Evolutionary conservation across 768 basidiomycete genomes (phyloP), one percentile per base, ranked within the genome.

Genomic region (Chalciporus pseudorubinellus): DNA sequence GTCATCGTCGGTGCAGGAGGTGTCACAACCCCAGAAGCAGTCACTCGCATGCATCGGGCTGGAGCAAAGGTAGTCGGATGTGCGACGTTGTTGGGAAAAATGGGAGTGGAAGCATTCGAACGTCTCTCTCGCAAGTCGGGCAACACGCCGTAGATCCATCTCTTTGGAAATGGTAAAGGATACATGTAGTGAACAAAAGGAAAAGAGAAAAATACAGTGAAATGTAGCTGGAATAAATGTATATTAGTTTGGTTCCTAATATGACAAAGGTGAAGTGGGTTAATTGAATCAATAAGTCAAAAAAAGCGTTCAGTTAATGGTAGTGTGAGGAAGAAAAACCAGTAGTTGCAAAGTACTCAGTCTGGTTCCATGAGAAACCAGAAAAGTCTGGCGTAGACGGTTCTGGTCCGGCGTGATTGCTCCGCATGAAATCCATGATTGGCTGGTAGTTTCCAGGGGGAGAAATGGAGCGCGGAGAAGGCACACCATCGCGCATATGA

Each of bases 1-100:
- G 72, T 72, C 44, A 72, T 93, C 48, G 79, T 94, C 41, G 92
- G 91, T 2, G 85, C 87, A n/a, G 92, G 92, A 1, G 92, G 92
- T 6, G 89, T 92, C 16, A 84, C 79, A 2, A 78, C 79, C 19
- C 69, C 73, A 6, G 84, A 72, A 19, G 84, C 81, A 2, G 81
- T 76, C 12, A 65, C 70, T 46, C 75, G 92, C 48, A 93, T 93
- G 89, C 70, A 72, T n/a, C 72, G 73, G 41, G 89, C 82, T 10
- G 91, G 92, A 3, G 92, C 92, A 9, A 69, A 72, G 43, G 81
- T 84, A 1, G 84, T 94, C 6, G 92, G 81, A 13, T 76, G 78
- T 57, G 82, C 83, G 18, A 83, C 81, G 2, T 66, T 75, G 24
- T 59, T 83, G 22, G 83, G 83, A 1, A 77, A 74, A 55, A 66